Conservation (phyloP, 768 basidiomycete genomes). For the Xerocomus brunneocitrinus region DNA sequence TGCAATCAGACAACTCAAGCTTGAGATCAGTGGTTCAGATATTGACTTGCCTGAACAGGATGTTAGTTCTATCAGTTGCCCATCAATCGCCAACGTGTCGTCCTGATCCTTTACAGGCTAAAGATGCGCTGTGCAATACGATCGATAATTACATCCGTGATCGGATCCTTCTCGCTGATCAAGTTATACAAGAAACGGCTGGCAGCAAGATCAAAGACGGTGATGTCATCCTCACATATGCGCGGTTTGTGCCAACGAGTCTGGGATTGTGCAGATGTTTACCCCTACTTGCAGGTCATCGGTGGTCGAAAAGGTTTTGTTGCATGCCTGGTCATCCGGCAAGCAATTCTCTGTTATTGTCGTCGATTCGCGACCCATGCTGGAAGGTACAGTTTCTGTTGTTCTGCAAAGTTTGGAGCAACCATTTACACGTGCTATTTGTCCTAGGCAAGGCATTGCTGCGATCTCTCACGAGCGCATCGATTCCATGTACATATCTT, state of each 20-base stretch:
- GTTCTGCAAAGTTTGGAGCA: not conserved
- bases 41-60: constrained; percentile 95
- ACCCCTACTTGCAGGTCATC: constrained; percentile 62
- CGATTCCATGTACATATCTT: constrained; percentile 84
- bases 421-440: constrained; percentile 1
- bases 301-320: constrained; percentile 84
- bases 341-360: constrained; percentile 87
- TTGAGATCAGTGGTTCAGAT: constrained; percentile 89
- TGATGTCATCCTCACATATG: constrained; percentile 90
- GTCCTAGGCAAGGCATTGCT: constrained; percentile 72
- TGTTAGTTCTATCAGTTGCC: constrained; percentile 40
- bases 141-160: constrained; percentile 95
- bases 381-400: constrained; percentile 61
- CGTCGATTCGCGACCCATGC: constrained; percentile 90
- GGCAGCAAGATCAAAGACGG: constrained; percentile 92
- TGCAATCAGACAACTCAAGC: constrained; percentile 88
- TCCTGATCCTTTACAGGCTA: constrained; percentile 55
- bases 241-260: constrained; percentile 50
- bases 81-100: not conserved
- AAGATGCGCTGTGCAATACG: constrained; percentile 72
- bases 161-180: constrained; percentile 87
- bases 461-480: constrained; percentile 57
- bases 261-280: not conserved
- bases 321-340: constrained; percentile 69
- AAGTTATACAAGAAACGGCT: constrained; percentile 87